Base-by-base conservation (phyloP, 73 alveolate species). In the Symbiodinium natans region DNA sequence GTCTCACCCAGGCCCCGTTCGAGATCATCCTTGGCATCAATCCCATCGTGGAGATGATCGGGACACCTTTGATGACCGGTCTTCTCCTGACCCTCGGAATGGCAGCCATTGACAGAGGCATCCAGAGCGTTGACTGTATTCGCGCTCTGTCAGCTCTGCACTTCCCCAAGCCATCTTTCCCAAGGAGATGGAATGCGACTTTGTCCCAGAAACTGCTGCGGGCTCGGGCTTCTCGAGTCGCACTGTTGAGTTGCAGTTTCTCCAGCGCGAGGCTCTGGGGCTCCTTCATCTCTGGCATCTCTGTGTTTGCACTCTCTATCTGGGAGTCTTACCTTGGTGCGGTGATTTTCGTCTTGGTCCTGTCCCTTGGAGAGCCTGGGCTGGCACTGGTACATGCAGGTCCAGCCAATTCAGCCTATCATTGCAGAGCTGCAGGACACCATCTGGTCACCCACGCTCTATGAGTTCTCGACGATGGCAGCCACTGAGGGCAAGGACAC, bases 311-410 rank as follows among this genome's bases (percentile, higher is more conserved):
- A 25, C 95, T 89, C 46, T n/a, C 86, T 86, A 89, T 89, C 36
- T 89, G 95, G 95, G 95, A 89, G 86, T 89, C 95, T 42, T 89
- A 89, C 74, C 15, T 89, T 73, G 95, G 95, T 11, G 95, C 95
- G 27, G 86, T 89, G 86, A 19, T 68, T 36, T 89, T 89, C 23
- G 95, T 89, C 38, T 40, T 89, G 95, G 95, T 89, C 75, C 95
- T 89, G 36, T 63, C 87, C 39, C 86, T 89, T 43, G 95, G 95
- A 17, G 95, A 40, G 27, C 5, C 95, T 63, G 33, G 56, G 94
- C 74, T 29, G 42, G 83, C 48, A 29, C n/a, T 75, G 86, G 46
- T 21, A 42, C 43, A 36, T 29, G 59, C 13, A 46, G 13, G 59
- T n/a, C n/a, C n/a, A n/a, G n/a, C n/a, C n/a, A n/a, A n/a, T n/a